A percentile compares a stretch with the other conserved stretches of the same genome.
Evolutionary conservation across 495 filamentous ascomycete genomes (phyloP).

Genomic region (Aspergillus conjunctus): DNA sequence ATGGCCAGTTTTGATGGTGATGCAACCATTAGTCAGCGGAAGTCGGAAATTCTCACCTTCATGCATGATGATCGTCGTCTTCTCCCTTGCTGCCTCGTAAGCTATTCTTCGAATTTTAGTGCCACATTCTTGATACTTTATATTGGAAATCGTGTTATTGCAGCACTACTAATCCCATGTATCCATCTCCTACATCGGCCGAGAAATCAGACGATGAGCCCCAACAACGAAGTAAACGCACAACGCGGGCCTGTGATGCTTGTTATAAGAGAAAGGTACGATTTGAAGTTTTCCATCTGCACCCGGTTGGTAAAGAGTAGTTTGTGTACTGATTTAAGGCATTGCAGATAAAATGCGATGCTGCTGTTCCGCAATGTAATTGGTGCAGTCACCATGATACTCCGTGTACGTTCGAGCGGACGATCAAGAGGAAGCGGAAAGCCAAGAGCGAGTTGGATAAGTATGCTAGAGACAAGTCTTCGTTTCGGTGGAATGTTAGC

Average conservation of each 20-base stretch:
- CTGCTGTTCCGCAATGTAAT: slow-evolving; percentile 46
- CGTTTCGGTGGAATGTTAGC: not conserved
- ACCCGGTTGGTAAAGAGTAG: not conserved
- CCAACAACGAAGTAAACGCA: slow-evolving; percentile 30
- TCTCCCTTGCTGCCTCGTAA: not conserved
- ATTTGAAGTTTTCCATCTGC: not conserved
- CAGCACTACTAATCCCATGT: slow-evolving; percentile 16
- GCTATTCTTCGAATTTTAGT: not conserved
- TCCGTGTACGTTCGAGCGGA: slow-evolving; percentile 50
- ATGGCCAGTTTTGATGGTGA: too few relatives aligned
- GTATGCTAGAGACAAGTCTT: slow-evolving; percentile 22
- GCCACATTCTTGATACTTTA: not conserved
- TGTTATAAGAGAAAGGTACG: slow-evolving; percentile 53
- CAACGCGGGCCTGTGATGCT: slow-evolving; percentile 50
- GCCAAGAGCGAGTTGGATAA: slow-evolving; percentile 20
- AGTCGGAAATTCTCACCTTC: not conserved
- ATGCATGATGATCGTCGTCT: too few relatives aligned
- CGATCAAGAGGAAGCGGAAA: slow-evolving; percentile 41
- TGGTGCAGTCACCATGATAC: slow-evolving; percentile 57
- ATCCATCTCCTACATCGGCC: slow-evolving; percentile 27
- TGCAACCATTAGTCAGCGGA: slow-evolving; percentile 6
- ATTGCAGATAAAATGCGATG: slow-evolving; percentile 56
- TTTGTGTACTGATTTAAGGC: not conserved
- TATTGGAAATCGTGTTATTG: not conserved
- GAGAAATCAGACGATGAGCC: slow-evolving; percentile 27